Base-by-base conservation (phyloP, 805 yeast genomes). In the Ogataea methylovora region DNA sequence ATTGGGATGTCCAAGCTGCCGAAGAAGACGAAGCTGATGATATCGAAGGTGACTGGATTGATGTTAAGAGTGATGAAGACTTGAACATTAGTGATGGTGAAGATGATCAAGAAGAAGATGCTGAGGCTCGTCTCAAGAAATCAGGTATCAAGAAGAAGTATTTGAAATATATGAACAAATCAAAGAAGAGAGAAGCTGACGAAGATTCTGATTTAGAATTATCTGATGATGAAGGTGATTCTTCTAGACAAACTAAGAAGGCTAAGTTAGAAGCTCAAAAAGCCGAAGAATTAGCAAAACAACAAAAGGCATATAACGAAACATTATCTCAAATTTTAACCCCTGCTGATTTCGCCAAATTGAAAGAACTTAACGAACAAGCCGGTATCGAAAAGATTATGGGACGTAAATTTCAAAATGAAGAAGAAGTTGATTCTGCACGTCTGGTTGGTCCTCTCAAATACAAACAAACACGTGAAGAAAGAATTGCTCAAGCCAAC, bases 261-360 rank as follows among this genome's bases (percentile, higher is more conserved):
- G 43, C 61, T 6, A 63, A 60, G 34, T 48, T 51, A 26, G 60
- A 57, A 39, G 41, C 34, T 18, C 44, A 31, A 33, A 44, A 40
- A 32, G 41, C 36, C 42, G 48, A 62, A 18, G 65, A 55, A 19
- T 65, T 65, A 15, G 63, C 70, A n/a, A 69, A 67, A 36, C 76
- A 76, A 37, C 45, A 85, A 32, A 35, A 42, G 15, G 43, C 82
- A 79, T 25, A 70, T 83, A n/a, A 71, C 76, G 32, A 76, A 83
- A 50, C 60, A 4, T 23, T 56, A 37, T 27, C 48, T 8, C 49
- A 48, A 46, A 82, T 92, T 40, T 70, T 92, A 46, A 92, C 99
- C 0, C 98, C 99, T 16, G 97, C 97, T 1, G 99, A 92, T 65
- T 92, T 88, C 55, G 95, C 95, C 42, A 90, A 90, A 61, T 69